phyloP scores from a whole-genome alignment of 768 basidiomycete genomes.

The Chalciporus piperatus region DNA sequence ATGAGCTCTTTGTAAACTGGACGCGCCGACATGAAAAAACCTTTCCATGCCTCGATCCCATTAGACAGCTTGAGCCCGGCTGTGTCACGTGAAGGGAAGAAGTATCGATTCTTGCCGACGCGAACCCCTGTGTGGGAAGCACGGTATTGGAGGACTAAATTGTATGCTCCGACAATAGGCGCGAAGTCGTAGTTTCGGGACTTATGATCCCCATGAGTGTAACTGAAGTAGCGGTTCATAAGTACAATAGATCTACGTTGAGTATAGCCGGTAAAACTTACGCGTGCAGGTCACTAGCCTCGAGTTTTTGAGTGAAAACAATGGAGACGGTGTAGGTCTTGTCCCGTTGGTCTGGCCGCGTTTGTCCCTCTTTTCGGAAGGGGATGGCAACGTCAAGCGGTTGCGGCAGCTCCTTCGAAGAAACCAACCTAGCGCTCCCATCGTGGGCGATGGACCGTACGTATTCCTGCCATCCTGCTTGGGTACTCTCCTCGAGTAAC shows the following conservation, averaged over 20 bases:
- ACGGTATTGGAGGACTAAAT: conserved; percentile 44
- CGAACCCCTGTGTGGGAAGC: conserved; percentile 43
- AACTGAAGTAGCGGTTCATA: conserved; percentile 28
- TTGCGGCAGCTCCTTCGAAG: conserved; percentile 36
- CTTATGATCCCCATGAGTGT: conserved; percentile 36
- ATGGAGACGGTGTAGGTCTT: conserved; percentile 41
- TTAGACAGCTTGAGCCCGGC: too few species aligned
- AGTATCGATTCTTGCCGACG: conserved; percentile 50
- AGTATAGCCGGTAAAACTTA: conserved; percentile 20
- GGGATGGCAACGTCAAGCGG: conserved; percentile 33
- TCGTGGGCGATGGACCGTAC: conserved; percentile 41
- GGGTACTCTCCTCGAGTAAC: conserved; percentile 39
- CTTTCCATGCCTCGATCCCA: conserved; percentile 44
- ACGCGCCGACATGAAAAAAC: conserved; percentile 51
- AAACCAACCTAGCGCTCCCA: conserved; percentile 39
- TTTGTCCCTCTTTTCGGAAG: conserved; percentile 42
- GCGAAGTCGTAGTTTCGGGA: conserved; percentile 39
- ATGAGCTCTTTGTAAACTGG: conserved; percentile 47
- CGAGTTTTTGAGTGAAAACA: conserved; percentile 28
- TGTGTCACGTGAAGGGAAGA: conserved; percentile 42
- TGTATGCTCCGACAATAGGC: conserved; percentile 45
- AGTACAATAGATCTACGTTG: not conserved
- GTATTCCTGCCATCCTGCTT: conserved; percentile 37
- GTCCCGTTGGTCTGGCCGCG: conserved; percentile 25
- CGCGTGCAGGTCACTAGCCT: conserved; percentile 29